Evolutionary conservation across 2,329 filamentous ascomycete genomes (phyloP), one percentile per base, ranked within the genome.

Genomic region (Aspergillus spinulosporus): DNA sequence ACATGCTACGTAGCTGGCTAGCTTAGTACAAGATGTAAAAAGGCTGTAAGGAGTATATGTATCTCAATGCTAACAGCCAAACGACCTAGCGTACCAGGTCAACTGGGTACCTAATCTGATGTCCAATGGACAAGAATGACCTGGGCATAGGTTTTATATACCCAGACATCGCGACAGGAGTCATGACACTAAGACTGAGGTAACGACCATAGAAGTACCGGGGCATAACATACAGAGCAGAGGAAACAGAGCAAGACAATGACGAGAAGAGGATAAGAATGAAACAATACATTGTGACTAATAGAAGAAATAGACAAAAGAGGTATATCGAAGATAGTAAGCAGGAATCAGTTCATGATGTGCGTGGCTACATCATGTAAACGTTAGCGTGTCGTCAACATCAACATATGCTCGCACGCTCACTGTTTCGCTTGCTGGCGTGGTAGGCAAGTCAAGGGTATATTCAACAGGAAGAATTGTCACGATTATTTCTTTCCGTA

Each of bases 401-500:
- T 45, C 28, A 42, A 42, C 39, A 47, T 47, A 28, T 34, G 28
- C 28, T 32, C 43, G 43, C 28, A 31, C 34, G 46, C 34, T 49
- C 15, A 29, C 31, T 48, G 11, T n/a, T 44, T 44, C 8, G 42
- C 9, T 28, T 44, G 21, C 26, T 39, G 11, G 15, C 31, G n/a
- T 49, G 29, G 12, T 34, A 37, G 12, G 34, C 7, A 12, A 29
- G 11, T 15, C 14, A 5, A 32, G 11, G 28, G 39, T 52, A 46
- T 46, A 29, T 40, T 29, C 4, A 43, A 49, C 34, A 21, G 12
- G 43, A 15, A 14, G 14, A 28, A 14, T 21, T 39, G 9, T 36
- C 9, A 6, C 28, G 49, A 53, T 67, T 68, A 74, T 53, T 73
- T 72, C 67, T 76, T 76, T 58, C 78, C 77, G 62, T 88, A 88